These are phyloP conservation scores for Argentina anserina DNA, from an alignment of 306 rosid genomes.

Conservation along the genomic window DNA sequence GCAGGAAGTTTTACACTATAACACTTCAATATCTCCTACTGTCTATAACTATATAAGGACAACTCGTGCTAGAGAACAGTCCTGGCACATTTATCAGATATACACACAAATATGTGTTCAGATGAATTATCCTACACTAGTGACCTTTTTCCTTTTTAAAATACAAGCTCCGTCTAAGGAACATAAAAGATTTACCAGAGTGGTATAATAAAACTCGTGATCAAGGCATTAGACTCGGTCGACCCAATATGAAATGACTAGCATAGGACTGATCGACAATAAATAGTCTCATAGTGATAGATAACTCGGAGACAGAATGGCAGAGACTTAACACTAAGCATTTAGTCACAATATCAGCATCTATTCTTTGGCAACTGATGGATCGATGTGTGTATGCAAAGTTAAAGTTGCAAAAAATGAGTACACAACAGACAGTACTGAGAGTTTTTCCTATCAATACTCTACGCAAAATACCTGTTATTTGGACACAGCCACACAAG, in stretches of 20 bases:
- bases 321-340: not conserved
- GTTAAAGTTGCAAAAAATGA: not conserved
- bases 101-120: not conserved
- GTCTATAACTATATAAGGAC: not conserved
- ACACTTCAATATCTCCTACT: not conserved
- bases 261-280: not conserved
- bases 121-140: not conserved
- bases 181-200: not conserved
- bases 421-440: not conserved
- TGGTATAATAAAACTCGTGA: not conserved
- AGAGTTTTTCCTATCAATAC: not conserved
- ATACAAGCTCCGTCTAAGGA: not conserved
- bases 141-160: not conserved
- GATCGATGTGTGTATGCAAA: not conserved
- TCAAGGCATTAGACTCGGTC: not conserved
- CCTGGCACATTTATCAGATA: not conserved
- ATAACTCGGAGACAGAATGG: not conserved
- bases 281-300: not conserved
- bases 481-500: slow-evolving; percentile 79
- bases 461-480: slow-evolving; percentile 57
- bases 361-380: not conserved
- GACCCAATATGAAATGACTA: not conserved
- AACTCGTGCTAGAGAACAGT: not conserved
- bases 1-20: not conserved
- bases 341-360: not conserved